Percentiles rank a stretch among this genome's conserved stretches.
Evolutionary conservation across 129 eudicot genomes (phyloP).

Genomic region (Centella asiatica): DNA sequence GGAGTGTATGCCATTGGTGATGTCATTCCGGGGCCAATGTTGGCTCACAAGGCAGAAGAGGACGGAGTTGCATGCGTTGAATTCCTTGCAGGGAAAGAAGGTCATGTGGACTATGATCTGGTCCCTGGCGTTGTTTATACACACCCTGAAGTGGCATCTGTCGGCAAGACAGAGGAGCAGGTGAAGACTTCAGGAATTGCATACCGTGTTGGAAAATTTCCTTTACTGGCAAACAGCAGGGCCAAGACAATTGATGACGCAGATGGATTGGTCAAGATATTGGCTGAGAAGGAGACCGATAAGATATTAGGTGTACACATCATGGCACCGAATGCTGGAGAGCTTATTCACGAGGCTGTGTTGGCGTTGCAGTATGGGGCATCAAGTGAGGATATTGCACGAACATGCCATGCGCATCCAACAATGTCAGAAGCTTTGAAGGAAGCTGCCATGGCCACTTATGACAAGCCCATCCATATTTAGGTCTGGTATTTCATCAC

Average conservation of each 20-base stretch:
- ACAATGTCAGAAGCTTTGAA: conserved; percentile 87
- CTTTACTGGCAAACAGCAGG: conserved; percentile 78
- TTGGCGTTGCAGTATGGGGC: conserved; percentile 76
- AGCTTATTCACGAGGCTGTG: conserved; percentile 76
- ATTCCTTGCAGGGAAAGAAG: conserved; percentile 75
- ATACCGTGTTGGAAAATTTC: conserved; percentile 74
- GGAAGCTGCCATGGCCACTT: conserved; percentile 93
- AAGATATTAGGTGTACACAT: conserved; percentile 81
- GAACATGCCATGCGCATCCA: conserved; percentile 92
- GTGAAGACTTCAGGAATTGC: conserved; percentile 58
- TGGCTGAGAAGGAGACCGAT: conserved; percentile 81
- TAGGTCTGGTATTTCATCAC: conserved; percentile 17
- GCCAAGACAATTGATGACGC: conserved; percentile 89
- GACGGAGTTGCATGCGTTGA: conserved; percentile 89
- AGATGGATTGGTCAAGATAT: conserved; percentile 70
- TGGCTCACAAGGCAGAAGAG: conserved; percentile 91
- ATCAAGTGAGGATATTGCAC: conserved; percentile 88
- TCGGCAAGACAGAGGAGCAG: conserved; percentile 91
- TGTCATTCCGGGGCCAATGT: conserved; percentile 84
- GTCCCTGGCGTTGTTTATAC: conserved; percentile 87
- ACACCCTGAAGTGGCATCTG: conserved; percentile 86
- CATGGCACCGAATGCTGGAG: conserved; percentile 85
- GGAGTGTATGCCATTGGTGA: conserved; percentile 88
- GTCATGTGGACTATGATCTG: conserved; percentile 81
- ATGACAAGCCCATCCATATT: conserved; percentile 80